phyloP scores from a whole-genome alignment of 2,329 filamentous ascomycete species.

The Trichoderma hamatum region DNA sequence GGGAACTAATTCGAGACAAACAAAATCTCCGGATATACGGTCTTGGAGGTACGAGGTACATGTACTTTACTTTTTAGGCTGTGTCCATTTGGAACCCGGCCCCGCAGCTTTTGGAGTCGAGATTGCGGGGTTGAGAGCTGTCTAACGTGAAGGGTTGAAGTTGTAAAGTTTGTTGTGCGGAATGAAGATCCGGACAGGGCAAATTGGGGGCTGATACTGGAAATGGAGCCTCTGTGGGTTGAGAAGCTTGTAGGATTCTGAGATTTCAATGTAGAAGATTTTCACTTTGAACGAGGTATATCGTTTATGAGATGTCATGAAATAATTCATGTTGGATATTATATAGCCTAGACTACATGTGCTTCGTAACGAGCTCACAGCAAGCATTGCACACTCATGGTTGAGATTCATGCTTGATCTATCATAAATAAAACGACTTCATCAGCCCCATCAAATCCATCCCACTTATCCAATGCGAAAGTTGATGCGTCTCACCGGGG shows the following conservation, averaged over 20 bases:
- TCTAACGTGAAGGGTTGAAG: background rate
- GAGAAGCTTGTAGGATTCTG: background rate
- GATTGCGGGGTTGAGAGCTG: slow-evolving; percentile 1
- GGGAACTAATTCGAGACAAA: background rate
- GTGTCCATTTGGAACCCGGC: background rate
- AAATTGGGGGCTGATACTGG: background rate
- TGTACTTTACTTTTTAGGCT: background rate
- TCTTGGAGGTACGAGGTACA: background rate
- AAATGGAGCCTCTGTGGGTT: background rate
- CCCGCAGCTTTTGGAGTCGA: background rate
- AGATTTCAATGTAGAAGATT: background rate
- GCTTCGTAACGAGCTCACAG: background rate
- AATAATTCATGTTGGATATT: background rate
- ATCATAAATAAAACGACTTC: background rate
- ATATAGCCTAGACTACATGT: background rate
- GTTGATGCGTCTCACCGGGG: slow-evolving; percentile 20
- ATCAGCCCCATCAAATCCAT: background rate
- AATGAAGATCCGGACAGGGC: background rate
- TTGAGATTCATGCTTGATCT: background rate
- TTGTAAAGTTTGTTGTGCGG: background rate
- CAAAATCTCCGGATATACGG: background rate
- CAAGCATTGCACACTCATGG: background rate
- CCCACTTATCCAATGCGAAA: slow-evolving; percentile 18
- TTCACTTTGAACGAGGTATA: background rate
- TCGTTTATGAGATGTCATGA: background rate